A percentile compares a stretch with the other conserved stretches of the same genome.
These are phyloP conservation scores for Citrus cavaleriei DNA, from an alignment of 345 rosid species.

Conservation along the genomic window DNA sequence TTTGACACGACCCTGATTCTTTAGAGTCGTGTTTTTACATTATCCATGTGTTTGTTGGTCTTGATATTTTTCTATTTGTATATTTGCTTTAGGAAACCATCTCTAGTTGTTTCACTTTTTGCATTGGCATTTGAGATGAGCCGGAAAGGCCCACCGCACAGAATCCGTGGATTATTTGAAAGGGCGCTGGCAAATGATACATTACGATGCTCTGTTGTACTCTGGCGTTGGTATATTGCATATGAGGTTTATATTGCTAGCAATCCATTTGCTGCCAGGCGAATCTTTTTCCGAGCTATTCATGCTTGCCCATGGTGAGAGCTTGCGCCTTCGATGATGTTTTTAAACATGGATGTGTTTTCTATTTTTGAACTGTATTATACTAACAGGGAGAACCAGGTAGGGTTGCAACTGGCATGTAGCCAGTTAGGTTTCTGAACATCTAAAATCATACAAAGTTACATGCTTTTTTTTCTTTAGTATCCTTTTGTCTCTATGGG, in stretches of 20 bases:
- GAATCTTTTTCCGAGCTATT: constrained; percentile 84
- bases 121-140: constrained; percentile 76
- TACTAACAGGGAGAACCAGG: neutral
- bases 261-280: constrained; percentile 65
- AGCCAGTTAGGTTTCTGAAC: neutral
- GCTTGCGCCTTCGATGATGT: neutral
- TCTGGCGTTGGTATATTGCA: constrained; percentile 87
- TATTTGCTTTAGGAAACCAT: constrained; percentile 58
- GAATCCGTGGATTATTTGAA: constrained; percentile 86
- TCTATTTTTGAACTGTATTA: neutral
- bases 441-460: neutral
- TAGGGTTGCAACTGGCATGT: neutral
- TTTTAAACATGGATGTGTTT: neutral
- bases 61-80: constrained; percentile 3
- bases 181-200: constrained; percentile 70
- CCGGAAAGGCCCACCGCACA: constrained; percentile 58
- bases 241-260: constrained; percentile 64
- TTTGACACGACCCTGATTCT: neutral
- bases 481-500: too few species aligned
- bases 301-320: constrained; percentile 93
- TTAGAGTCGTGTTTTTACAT: neutral
- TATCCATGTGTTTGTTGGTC: neutral
- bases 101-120: constrained; percentile 67
- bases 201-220: constrained; percentile 53
- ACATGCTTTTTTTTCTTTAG: neutral